Conservation (phyloP, 2,329 filamentous ascomycete species). For the Daldinia sp. region DNA sequence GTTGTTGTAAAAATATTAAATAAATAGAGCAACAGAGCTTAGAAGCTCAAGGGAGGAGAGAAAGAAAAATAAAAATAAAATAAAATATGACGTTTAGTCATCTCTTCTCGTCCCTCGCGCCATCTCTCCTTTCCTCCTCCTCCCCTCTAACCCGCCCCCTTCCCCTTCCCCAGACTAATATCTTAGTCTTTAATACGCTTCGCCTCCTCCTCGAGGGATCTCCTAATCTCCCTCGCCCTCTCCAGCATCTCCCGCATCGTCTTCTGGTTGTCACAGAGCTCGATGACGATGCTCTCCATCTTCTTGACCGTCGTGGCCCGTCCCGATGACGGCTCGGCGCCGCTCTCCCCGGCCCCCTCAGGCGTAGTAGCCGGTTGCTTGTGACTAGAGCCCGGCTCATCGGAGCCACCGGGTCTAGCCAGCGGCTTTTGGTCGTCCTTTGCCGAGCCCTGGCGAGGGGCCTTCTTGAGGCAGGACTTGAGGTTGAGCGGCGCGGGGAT, state of each 20-base stretch:
- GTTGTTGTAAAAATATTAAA: neutral
- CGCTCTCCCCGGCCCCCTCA: neutral
- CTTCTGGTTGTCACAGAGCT: neutral
- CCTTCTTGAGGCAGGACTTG: slow-evolving; percentile 1
- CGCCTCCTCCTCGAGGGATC: neutral
- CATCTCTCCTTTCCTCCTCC: neutral
- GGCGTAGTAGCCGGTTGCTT: neutral
- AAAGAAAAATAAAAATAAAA: neutral
- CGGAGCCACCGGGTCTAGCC: neutral
- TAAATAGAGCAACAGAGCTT: neutral
- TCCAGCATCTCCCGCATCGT: neutral
- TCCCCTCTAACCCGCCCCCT: neutral
- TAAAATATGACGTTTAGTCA: neutral
- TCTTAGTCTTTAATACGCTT: neutral
- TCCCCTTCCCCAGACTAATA: neutral
- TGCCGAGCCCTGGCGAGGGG: neutral
- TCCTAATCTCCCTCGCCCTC: neutral
- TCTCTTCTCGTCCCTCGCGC: neutral
- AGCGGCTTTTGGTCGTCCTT: neutral
- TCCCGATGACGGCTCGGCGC: neutral
- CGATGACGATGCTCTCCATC: neutral
- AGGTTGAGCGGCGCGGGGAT: neutral
- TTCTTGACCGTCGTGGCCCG: neutral
- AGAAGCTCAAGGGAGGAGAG: neutral
- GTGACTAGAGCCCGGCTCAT: neutral